Evolutionary conservation across 169 alveolate species (phyloP), one percentile per base, ranked within the genome.

Genomic region (Miamiensis avidus): DNA sequence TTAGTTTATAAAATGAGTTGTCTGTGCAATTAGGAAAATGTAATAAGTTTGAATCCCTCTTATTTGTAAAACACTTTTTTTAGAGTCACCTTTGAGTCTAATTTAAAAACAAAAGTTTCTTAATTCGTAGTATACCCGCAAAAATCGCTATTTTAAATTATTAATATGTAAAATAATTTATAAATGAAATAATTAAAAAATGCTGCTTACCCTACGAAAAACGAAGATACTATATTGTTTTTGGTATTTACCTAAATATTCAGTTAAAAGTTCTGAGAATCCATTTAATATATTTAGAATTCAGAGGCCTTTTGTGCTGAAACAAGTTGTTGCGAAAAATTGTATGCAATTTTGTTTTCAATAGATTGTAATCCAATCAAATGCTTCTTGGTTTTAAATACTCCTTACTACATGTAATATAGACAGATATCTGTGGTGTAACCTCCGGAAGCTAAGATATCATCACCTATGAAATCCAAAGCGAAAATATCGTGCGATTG

Each of bases 401-500:
- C 84, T 25, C 65, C 84, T 49, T 79, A n/a, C 27, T 64, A 34
- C 25, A 79, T 0, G 0, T 34, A 25, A 64, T 79, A 79, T 0
- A 34, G 16, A 49, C 77, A 34, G 25, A 79, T 29, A 65, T 79
- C 84, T 20, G 84, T 79, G 20, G 84, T 79, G 26, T 34, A 49
- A 29, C 84, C 84, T 34, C 74, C 84, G 0, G 84, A 79, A 79
- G 64, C 65, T 25, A 79, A 72, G 16, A 30, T 49, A 79, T 79
- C 64, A 0, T 77, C 72, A 29, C 64, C 49, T 16, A 79, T 16
- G 0, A 79, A 29, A 15, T 34, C 32, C 26, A 79, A 29, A 79
- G 75, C 73, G 4, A 34, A 34, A 49, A 79, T 79, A 49, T 79
- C 84, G 29, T 79, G 84, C 16, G 84, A 79, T 64, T 79, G n/a